These are phyloP conservation scores for Flaveria bidentis DNA, from an alignment of 129 eudicot genomes.

Conservation along the genomic window DNA sequence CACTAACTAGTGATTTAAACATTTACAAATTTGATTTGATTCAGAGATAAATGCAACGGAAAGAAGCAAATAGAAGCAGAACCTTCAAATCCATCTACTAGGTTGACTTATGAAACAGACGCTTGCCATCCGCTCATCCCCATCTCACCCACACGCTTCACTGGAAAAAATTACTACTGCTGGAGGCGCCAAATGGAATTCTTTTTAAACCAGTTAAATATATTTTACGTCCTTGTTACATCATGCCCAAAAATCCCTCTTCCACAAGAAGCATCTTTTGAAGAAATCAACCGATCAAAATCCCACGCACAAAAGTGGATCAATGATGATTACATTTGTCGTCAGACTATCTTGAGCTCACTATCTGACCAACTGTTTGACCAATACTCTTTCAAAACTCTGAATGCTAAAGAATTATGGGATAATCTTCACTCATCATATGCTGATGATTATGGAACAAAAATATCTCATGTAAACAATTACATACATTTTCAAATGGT, in stretches of 20 bases:
- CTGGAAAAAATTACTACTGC: constrained; percentile 66
- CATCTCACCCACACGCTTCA: constrained; percentile 55
- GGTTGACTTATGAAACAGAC: constrained; percentile 28
- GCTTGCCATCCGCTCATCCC: constrained; percentile 45
- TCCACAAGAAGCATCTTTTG: constrained; percentile 31
- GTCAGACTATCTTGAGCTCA: constrained; percentile 64
- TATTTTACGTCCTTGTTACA: constrained; percentile 59
- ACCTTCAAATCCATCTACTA: constrained; percentile 29
- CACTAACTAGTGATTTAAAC: neutral
- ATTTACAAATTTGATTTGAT: constrained; percentile 9
- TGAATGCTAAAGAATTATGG: constrained; percentile 72
- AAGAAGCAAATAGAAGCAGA: constrained; percentile 41
- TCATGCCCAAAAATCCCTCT: constrained; percentile 52
- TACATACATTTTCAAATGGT: constrained; percentile 80
- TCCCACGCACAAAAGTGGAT: constrained; percentile 47
- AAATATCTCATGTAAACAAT: constrained; percentile 54
- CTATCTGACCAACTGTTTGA: constrained; percentile 61
- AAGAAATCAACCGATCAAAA: constrained; percentile 39
- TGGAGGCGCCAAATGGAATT: constrained; percentile 77
- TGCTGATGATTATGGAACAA: constrained; percentile 63
- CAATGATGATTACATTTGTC: constrained; percentile 74
- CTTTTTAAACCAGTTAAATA: constrained; percentile 53
- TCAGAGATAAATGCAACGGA: constrained; percentile 34
- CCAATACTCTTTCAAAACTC: constrained; percentile 46
- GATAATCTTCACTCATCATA: constrained; percentile 53